Conservation (phyloP, 192 early-diverging fungal species). For the Backusella tarrabulga region DNA sequence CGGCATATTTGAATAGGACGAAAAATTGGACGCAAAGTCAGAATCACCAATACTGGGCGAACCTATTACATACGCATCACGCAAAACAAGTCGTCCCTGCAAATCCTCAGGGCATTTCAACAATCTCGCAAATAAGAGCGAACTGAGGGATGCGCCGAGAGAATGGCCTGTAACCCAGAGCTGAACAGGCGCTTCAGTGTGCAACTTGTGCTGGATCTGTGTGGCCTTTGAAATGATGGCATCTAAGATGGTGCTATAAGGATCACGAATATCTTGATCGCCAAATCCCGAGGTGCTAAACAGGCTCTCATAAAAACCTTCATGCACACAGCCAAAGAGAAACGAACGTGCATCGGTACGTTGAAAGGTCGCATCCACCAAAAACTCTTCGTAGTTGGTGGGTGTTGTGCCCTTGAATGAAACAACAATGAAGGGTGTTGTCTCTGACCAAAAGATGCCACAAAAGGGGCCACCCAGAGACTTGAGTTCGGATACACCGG, state of each 20-base stretch:
- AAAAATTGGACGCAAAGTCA: slow-evolving; percentile 43
- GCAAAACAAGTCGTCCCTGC: slow-evolving; percentile 21
- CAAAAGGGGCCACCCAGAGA: slow-evolving; percentile 46
- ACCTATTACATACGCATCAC: slow-evolving; percentile 42
- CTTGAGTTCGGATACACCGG: slow-evolving; percentile 48
- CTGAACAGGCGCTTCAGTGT: slow-evolving; percentile 33
- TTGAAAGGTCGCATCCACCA: slow-evolving; percentile 44
- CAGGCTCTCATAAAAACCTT: slow-evolving; percentile 50
- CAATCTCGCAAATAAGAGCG: slow-evolving; percentile 38
- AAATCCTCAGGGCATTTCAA: slow-evolving; percentile 30
- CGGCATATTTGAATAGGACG: slow-evolving; percentile 23
- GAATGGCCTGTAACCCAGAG: slow-evolving; percentile 56
- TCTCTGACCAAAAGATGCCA: slow-evolving; percentile 45
- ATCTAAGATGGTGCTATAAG: slow-evolving; percentile 39
- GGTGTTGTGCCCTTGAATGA: slow-evolving; percentile 48
- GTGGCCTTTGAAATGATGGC: slow-evolving; percentile 28
- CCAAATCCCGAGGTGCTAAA: slow-evolving; percentile 34
- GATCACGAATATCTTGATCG: slow-evolving; percentile 26
- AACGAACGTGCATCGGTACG: slow-evolving; percentile 43
- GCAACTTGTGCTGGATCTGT: slow-evolving; percentile 21
- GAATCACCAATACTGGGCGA: slow-evolving; percentile 41
- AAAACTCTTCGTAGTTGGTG: slow-evolving; percentile 44
- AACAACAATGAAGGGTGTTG: slow-evolving; percentile 41
- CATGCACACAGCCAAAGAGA: slow-evolving; percentile 49
- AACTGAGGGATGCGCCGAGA: slow-evolving; percentile 44